These are phyloP conservation scores for Fusarium chlamydosporum DNA, from an alignment of 2,329 filamentous ascomycete species.

Conservation along the genomic window DNA sequence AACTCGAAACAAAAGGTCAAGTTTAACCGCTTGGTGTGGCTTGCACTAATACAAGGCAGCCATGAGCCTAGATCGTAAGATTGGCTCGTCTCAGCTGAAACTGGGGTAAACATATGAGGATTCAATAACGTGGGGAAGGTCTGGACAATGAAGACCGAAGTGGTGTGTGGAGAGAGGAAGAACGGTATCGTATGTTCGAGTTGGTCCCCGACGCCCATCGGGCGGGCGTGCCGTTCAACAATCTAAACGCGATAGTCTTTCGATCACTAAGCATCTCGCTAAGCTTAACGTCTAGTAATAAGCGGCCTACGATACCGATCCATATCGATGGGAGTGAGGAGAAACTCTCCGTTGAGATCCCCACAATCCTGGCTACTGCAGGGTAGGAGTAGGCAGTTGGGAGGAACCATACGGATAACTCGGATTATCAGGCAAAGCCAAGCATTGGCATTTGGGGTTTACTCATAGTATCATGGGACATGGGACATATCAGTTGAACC, in stretches of 20 bases:
- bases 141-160: conserved; percentile 39
- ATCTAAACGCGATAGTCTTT: not conserved
- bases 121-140: conserved; percentile 22
- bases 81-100: conserved; percentile 20
- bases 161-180: conserved; percentile 18
- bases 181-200: not conserved
- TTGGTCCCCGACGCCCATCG: conserved; percentile 7
- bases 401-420: conserved; percentile 13
- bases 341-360: conserved; percentile 26
- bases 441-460: not conserved
- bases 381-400: not conserved
- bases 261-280: conserved; percentile 1
- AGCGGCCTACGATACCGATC: not conserved
- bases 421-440: conserved; percentile 21
- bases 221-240: conserved; percentile 9
- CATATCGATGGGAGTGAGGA: conserved; percentile 6
- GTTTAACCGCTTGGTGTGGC: conserved; percentile 16
- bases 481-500: conserved; percentile 21
- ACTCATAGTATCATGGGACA: not conserved
- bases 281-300: conserved; percentile 1
- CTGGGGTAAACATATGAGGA: conserved; percentile 24
- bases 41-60: conserved; percentile 21
- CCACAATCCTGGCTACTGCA: conserved; percentile 43
- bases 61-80: conserved; percentile 8
- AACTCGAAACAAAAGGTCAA: conserved; percentile 14